phyloP scores from a whole-genome alignment of 768 basidiomycete genomes.

The Daedaleopsis sinensis region DNA sequence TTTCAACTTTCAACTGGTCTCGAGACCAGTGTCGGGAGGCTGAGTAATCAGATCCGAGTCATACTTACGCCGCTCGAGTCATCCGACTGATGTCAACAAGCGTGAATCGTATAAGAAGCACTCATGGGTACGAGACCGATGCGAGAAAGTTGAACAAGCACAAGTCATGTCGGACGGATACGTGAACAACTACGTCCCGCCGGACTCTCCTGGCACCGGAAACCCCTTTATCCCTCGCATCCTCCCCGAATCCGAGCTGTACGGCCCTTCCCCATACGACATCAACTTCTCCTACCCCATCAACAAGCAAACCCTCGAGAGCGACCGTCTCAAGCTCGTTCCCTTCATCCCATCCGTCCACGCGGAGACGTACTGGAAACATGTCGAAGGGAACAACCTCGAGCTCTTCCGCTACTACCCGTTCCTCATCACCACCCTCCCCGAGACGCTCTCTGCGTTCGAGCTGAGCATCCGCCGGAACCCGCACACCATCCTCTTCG shows the following conservation, averaged over 20 bases:
- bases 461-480: slow-evolving; percentile 17
- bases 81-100: too few relatives aligned
- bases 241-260: slow-evolving; percentile 11
- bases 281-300: slow-evolving; percentile 40
- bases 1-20: too few relatives aligned
- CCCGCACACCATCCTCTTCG: slow-evolving; percentile 33
- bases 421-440: slow-evolving; percentile 22
- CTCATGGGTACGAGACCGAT: too few relatives aligned
- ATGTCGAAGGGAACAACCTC: slow-evolving; percentile 23
- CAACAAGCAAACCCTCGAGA: slow-evolving; percentile 35
- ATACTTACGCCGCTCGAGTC: too few relatives aligned
- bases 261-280: slow-evolving; percentile 22
- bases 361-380: slow-evolving; percentile 33
- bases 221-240: not conserved
- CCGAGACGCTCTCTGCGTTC: slow-evolving; percentile 26
- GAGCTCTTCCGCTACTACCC: slow-evolving; percentile 39
- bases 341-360: slow-evolving; percentile 45
- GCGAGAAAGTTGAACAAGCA: too few relatives aligned
- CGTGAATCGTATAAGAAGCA: too few relatives aligned
- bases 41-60: too few relatives aligned
- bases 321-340: slow-evolving; percentile 39
- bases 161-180: too few relatives aligned
- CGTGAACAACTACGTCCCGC: too few relatives aligned
- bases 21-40: too few relatives aligned
- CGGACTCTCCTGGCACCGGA: too few relatives aligned